A percentile compares a stretch with the other conserved stretches of the same genome.
These are phyloP conservation scores for Paraphaeosphaeria minitans DNA, from an alignment of 2,329 filamentous ascomycete genomes.

Conservation along the genomic window DNA sequence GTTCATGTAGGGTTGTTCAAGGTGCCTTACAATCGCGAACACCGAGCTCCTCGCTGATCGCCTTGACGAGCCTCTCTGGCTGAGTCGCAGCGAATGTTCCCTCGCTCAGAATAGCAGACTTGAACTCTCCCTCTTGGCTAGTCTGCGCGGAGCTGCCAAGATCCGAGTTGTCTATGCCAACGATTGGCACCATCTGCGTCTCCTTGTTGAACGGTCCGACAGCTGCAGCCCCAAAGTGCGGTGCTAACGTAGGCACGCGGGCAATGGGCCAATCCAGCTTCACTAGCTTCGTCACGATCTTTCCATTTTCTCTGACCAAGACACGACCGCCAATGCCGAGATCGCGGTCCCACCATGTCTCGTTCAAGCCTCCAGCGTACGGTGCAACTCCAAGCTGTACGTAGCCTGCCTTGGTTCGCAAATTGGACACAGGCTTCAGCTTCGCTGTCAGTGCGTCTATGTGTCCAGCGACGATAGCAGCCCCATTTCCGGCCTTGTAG, in stretches of 20 bases:
- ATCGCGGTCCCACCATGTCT: constrained; percentile 97
- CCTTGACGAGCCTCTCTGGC: constrained; percentile 80
- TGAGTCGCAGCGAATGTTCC: constrained; percentile 82
- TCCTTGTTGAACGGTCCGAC: constrained; percentile 77
- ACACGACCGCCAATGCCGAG: constrained; percentile 89
- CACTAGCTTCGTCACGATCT: constrained; percentile 80
- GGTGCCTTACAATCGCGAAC: constrained; percentile 62
- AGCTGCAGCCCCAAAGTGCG: constrained; percentile 82
- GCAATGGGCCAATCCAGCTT: constrained; percentile 94
- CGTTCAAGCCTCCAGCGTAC: constrained; percentile 85
- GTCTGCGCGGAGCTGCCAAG: constrained; percentile 39
- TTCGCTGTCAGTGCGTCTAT: constrained; percentile 90
- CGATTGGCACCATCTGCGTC: constrained; percentile 92
- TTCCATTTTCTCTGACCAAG: constrained; percentile 77
- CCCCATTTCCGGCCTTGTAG: constrained; percentile 83
- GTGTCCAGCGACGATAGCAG: constrained; percentile 88
- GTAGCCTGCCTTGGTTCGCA: constrained; percentile 84
- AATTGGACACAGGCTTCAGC: constrained; percentile 86
- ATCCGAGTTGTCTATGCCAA: constrained; percentile 80
- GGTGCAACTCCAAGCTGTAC: constrained; percentile 88
- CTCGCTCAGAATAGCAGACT: constrained; percentile 57
- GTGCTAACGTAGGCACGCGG: constrained; percentile 86
- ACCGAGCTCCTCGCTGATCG: constrained; percentile 78
- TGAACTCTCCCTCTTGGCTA: constrained; percentile 47
- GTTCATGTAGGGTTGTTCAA: not conserved